These are phyloP conservation scores for Arthrobotrys conoides DNA, from an alignment of 2,329 filamentous ascomycete species.

Conservation along the genomic window DNA sequence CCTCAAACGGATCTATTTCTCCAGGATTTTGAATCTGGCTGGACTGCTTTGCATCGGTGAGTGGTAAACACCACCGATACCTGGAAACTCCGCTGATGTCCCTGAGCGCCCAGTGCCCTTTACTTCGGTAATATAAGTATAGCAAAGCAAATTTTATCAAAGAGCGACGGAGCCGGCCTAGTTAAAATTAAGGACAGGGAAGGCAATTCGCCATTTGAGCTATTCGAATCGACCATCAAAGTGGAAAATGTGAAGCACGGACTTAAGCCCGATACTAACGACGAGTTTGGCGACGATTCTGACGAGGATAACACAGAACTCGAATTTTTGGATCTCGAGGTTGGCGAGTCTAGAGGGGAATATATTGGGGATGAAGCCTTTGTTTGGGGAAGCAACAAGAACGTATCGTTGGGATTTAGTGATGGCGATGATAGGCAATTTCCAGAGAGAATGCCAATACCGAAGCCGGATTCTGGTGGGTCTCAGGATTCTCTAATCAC, in stretches of 20 bases:
- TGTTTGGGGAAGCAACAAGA: constrained; percentile 96
- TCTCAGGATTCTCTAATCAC: constrained; percentile 28
- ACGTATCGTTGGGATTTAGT: constrained; percentile 91
- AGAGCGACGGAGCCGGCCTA: constrained; percentile 75
- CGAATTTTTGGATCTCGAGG: constrained; percentile 63
- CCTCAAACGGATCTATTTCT: constrained; percentile 86
- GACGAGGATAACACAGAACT: constrained; percentile 64
- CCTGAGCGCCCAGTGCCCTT: constrained; percentile 60
- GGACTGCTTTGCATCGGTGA: constrained; percentile 88
- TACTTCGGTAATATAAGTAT: constrained; percentile 64
- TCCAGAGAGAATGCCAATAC: constrained; percentile 84
- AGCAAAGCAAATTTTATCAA: constrained; percentile 83
- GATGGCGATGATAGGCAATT: constrained; percentile 95
- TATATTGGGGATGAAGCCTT: constrained; percentile 84
- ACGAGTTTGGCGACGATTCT: constrained; percentile 72
- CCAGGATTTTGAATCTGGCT: constrained; percentile 92
- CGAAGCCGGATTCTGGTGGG: constrained; percentile 74
- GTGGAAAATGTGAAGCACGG: constrained; percentile 69
- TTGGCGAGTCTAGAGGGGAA: constrained; percentile 65
- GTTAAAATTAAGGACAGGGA: constrained; percentile 84
- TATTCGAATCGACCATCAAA: constrained; percentile 89
- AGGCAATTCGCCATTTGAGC: constrained; percentile 88
- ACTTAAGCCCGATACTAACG: constrained; percentile 67
- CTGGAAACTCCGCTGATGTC: constrained; percentile 76
- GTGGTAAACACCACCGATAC: constrained; percentile 76